Percentiles rank a stretch among this genome's conserved stretches.
phyloP scores from a whole-genome alignment of 805 yeast species.

The Teunomyces atbi region DNA sequence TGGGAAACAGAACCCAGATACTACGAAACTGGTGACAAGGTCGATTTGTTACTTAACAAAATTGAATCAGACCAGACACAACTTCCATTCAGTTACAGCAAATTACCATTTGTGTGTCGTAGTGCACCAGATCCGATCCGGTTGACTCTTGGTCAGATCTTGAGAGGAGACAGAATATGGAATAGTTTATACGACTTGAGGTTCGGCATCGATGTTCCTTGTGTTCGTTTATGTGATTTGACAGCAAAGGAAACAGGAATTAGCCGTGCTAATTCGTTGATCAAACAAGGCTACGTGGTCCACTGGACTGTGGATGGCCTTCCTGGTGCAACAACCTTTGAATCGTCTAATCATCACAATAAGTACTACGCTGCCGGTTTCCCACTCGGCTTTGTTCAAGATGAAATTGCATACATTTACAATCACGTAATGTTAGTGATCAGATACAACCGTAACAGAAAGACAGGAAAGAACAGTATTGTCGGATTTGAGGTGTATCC shows the following conservation, averaged over 20 bases:
- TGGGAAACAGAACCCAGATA: constrained; percentile 35
- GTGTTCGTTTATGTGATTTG: constrained; percentile 68
- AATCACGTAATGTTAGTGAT: constrained; percentile 82
- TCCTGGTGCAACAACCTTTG: constrained; percentile 86
- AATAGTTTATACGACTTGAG: constrained; percentile 64
- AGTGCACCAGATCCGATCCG: constrained; percentile 55
- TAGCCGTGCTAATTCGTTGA: constrained; percentile 56
- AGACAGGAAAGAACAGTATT: constrained; percentile 49
- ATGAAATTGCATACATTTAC: constrained; percentile 57
- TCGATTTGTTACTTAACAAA: constrained; percentile 71
- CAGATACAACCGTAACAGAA: constrained; percentile 55
- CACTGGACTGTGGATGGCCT: constrained; percentile 83
- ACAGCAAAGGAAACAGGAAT: constrained; percentile 52
- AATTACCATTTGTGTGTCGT: constrained; percentile 79
- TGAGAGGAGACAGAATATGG: constrained; percentile 80
- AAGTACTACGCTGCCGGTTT: constrained; percentile 85
- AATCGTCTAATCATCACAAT: constrained; percentile 52
- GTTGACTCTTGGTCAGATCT: constrained; percentile 70
- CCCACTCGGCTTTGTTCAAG: constrained; percentile 71
- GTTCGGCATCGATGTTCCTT: constrained; percentile 65
- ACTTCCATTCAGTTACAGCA: constrained; percentile 73
- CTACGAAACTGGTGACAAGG: constrained; percentile 53
- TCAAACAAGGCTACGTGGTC: constrained; percentile 68
- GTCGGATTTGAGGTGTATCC: constrained; percentile 93
- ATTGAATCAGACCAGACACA: constrained; percentile 77